Base-by-base conservation (phyloP, 345 rosid species). In the Carallia pectinifolia region DNA sequence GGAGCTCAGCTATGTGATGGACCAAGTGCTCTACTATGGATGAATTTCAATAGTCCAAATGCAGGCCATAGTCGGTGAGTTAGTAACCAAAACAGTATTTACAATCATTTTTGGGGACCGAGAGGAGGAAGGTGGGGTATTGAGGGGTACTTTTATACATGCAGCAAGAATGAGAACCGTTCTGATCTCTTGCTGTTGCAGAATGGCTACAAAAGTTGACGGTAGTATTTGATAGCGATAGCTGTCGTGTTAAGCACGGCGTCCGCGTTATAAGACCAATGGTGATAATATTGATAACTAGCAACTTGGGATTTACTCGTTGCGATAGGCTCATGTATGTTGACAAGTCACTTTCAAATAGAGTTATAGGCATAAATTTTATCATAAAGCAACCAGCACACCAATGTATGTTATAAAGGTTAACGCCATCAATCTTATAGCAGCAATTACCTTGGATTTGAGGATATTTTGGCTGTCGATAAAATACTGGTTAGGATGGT, bases 401-500 rank as follows among this genome's bases (percentile, higher is more conserved):
- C 12, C 1, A 12, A 4, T 44, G 23, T 13, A 44, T 44, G 12
- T 44, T 44, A 44, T 44, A 16, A 44, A 13, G 15, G 12, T 19
- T 31, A 44, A 58, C 16, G 34, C 38, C 40, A 9, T 54, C 29
- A 63, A 53, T 30, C 17, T 56, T 19, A 19, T 23, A 52, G 10
- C 6, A 30, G 70, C 65, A n/a, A 6, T 31, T 71, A 90, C 92
- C 88, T 88, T 90, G 31, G 87, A 65, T 75, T 85, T 81, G 70
- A 92, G 71, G 78, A 85, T 75, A 81, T 84, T 85, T 78, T 82
- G 93, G 85, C 91, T 89, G 82, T 95, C 97, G 55, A 70, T 83
- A 70, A 92, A 89, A 83, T 90, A 92, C 75, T 90, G 97, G 65
- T 87, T 92, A 5, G 97, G 97, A 85, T 95, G 99, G 74, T 92